A percentile compares a stretch with the other conserved stretches of the same genome.
phyloP scores from a whole-genome alignment of 257 asterid species.

The Scutellaria galericulata region DNA sequence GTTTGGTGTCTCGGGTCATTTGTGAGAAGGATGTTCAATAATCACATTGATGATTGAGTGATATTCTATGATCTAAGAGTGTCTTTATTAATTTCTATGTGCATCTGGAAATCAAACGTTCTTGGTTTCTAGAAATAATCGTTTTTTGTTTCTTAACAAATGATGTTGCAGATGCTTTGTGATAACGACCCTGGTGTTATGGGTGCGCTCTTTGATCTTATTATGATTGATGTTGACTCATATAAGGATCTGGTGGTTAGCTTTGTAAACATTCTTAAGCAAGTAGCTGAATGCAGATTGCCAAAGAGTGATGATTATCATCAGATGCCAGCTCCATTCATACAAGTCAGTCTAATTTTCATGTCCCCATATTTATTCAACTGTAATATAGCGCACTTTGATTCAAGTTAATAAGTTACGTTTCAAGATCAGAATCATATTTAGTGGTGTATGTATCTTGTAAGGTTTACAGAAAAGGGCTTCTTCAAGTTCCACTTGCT shows the following conservation, averaged over 20 bases:
- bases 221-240: constrained; percentile 62
- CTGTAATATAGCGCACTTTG: background rate
- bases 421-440: background rate
- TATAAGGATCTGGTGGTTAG: constrained; percentile 73
- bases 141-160: constrained; percentile 15
- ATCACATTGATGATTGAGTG: too few species aligned
- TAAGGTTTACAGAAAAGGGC: too few species aligned
- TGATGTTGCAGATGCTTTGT: constrained; percentile 62
- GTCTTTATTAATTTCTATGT: too few species aligned
- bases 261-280: constrained; percentile 89
- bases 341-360: constrained; percentile 54
- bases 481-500: too few species aligned
- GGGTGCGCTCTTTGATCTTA: constrained; percentile 85
- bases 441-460: too few species aligned
- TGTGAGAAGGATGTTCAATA: too few species aligned
- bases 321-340: constrained; percentile 91
- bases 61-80: too few species aligned
- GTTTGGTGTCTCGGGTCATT: too few species aligned
- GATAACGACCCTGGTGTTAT: constrained; percentile 37
- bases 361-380: background rate
- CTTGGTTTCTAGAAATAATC: too few species aligned
- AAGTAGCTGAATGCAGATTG: constrained; percentile 46
- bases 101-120: too few species aligned
- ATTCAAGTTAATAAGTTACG: background rate
- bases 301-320: constrained; percentile 88